Percentiles rank a stretch among this genome's conserved stretches.
Evolutionary conservation across 2,329 filamentous ascomycete genomes (phyloP).

Genomic region (Pyricularia sp.): DNA sequence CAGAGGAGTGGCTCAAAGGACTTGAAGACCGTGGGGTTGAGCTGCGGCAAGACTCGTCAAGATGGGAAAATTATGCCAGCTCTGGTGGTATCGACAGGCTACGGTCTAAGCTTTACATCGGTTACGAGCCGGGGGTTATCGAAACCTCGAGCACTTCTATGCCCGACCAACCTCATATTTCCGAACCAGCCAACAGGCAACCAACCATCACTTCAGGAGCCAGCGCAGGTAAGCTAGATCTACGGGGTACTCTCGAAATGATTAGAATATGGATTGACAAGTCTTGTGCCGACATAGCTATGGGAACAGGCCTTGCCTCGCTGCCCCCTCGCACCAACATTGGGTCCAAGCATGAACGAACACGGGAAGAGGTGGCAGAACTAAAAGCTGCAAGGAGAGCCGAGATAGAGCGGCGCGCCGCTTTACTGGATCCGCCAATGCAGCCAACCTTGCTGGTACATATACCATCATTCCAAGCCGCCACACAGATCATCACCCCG

Average conservation of each 20-base stretch:
- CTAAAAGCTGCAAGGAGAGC: slow-evolving; percentile 53
- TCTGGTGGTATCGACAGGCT: slow-evolving; percentile 31
- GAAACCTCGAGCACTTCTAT: not conserved
- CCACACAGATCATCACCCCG: slow-evolving; percentile 58
- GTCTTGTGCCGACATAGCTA: not conserved
- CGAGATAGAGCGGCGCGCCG: slow-evolving; percentile 64
- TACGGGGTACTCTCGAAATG: not conserved
- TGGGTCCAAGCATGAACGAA: slow-evolving; percentile 35
- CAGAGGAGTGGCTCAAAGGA: slow-evolving; percentile 74
- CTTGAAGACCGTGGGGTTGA: slow-evolving; percentile 54
- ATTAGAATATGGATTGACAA: not conserved
- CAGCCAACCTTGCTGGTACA: slow-evolving; percentile 51
- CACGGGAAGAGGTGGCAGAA: slow-evolving; percentile 52
- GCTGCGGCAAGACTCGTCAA: slow-evolving; percentile 48
- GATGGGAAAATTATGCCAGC: slow-evolving; percentile 67
- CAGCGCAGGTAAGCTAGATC: not conserved
- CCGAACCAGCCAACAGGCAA: not conserved
- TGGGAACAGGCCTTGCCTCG: not conserved
- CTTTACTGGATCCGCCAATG: slow-evolving; percentile 57
- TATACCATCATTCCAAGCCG: slow-evolving; percentile 66
- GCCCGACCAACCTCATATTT: not conserved
- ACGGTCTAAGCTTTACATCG: slow-evolving; percentile 19
- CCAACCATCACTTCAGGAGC: not conserved
- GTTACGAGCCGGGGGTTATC: slow-evolving; percentile 7
- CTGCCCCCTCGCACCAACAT: not conserved